A percentile compares a stretch with the other conserved stretches of the same genome.
Evolutionary conservation across 78 protist genomes (phyloP).

Genomic region (Dictyostelium purpureum): DNA sequence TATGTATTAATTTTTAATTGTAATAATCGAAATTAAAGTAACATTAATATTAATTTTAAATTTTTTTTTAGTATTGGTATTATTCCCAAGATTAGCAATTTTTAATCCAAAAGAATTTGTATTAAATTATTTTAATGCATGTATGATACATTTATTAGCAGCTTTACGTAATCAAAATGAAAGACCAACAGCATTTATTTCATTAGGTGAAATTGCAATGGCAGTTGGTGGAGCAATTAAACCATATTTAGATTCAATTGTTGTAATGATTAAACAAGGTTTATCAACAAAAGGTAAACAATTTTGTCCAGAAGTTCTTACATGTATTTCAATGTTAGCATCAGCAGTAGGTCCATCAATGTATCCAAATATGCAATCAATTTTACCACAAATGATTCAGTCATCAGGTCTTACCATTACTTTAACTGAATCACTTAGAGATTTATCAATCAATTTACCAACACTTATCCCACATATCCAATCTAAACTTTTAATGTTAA

Average conservation of each 20-base stretch:
- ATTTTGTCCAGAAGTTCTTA: conserved; percentile 80
- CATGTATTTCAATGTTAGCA: conserved; percentile 79
- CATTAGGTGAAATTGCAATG: conserved; percentile 77
- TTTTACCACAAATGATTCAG: conserved; percentile 68
- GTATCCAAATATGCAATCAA: conserved; percentile 11
- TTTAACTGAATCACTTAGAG: conserved; percentile 49
- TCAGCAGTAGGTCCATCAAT: conserved; percentile 55
- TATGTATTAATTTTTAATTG: background rate
- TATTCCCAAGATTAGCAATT: conserved; percentile 72
- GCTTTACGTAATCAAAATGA: conserved; percentile 61
- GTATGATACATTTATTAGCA: conserved; percentile 59
- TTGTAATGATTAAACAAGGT: conserved; percentile 20
- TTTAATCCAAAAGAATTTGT: conserved; percentile 71
- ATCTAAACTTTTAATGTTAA: conserved; percentile 25
- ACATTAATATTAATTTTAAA: background rate
- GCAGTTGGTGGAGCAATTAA: conserved; percentile 60
- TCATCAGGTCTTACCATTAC: conserved; percentile 24
- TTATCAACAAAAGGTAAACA: conserved; percentile 52
- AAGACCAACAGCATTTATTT: conserved; percentile 47
- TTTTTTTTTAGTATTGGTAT: conserved; percentile 14
- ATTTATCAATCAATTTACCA: conserved; percentile 66
- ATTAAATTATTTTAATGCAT: conserved; percentile 41
- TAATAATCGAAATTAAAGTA: background rate
- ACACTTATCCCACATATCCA: conserved; percentile 71
- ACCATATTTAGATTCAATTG: conserved; percentile 59